phyloP scores from a whole-genome alignment of 2,329 filamentous ascomycete genomes.

The Gaeumannomyces sp. region DNA sequence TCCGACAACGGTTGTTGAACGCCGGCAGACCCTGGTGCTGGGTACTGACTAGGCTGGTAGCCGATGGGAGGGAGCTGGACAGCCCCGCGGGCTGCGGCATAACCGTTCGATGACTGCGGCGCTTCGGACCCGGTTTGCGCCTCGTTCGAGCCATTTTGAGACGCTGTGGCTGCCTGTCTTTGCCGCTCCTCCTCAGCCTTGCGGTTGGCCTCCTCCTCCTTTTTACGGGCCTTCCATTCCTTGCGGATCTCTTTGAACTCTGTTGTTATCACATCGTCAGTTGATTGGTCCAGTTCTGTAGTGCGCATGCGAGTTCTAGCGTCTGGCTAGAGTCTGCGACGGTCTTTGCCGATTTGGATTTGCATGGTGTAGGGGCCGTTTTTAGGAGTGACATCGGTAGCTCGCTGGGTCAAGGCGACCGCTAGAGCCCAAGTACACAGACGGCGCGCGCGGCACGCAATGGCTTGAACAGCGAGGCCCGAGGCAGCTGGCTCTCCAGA shows the following conservation, averaged over 20 bases:
- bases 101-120: constrained; percentile 48
- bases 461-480: background rate
- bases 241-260: constrained; percentile 99
- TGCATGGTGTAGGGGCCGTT: no score
- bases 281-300: background rate
- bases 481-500: background rate
- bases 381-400: no score
- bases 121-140: constrained; percentile 42
- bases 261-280: constrained; percentile 30
- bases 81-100: constrained; percentile 46
- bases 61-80: constrained; percentile 70
- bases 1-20: constrained; percentile 50
- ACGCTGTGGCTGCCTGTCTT: constrained; percentile 44
- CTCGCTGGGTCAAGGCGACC: no score
- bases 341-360: no score
- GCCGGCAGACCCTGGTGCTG: constrained; percentile 50
- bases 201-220: constrained; percentile 88
- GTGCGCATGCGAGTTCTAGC: background rate
- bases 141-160: constrained; percentile 43
- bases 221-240: constrained; percentile 98
- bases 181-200: constrained; percentile 88
- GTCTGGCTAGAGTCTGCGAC: background rate
- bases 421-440: background rate
- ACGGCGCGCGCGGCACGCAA: background rate
- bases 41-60: constrained; percentile 63